Base-by-base conservation (phyloP, 441 rosid species). In the Flueggea neowawraea region DNA sequence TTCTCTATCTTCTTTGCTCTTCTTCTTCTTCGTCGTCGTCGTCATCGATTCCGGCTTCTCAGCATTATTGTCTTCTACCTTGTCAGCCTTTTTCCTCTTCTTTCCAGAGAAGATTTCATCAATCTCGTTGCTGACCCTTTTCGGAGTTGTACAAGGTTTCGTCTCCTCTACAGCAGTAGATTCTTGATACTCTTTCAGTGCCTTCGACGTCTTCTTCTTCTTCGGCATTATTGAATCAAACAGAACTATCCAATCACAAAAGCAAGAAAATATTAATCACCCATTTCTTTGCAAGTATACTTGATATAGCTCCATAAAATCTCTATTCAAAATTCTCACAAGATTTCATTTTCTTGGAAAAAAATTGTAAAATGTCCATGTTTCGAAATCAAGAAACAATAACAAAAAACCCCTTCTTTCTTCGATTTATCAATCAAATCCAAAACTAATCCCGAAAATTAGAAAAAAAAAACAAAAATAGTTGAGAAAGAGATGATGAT, bases 41-140 rank as follows among this genome's bases (percentile, higher is more conserved):
- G 28, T 22, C 61, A 73, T 13, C 5, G n/a, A 16, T 3, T 32
- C 14, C 9, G 60, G 47, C 16, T 57, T 57, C 43, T 36, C 49
- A 36, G 17, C 22, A 16, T 11, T n/a, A 0, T 31, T 57, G 6
- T 13, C 49, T 12, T n/a, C 32, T 16, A 33, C 49, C 14, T 39
- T 36, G 11, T 57, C 68, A 50, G 73, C 56, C 13, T 69, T 75
- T 60, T 75, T 78, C 70, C 79, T 78, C 74, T 74, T 78, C 71
- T 74, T 74, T 10, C 66, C 77, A 41, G 77, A n/a, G 50, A 66
- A 74, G 10, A 74, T 70, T 50, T 62, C 60, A 17, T 74, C 75
- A 51, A 75, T 75, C 72, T 59, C 75, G 14, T 48, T 52, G 36
- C 64, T 14, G 2, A 12, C 22, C 2, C 56, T 60, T 39, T 63